These are phyloP conservation scores for Xylariaceae sp. DNA, from an alignment of 2,329 filamentous ascomycete species.

Conservation along the genomic window DNA sequence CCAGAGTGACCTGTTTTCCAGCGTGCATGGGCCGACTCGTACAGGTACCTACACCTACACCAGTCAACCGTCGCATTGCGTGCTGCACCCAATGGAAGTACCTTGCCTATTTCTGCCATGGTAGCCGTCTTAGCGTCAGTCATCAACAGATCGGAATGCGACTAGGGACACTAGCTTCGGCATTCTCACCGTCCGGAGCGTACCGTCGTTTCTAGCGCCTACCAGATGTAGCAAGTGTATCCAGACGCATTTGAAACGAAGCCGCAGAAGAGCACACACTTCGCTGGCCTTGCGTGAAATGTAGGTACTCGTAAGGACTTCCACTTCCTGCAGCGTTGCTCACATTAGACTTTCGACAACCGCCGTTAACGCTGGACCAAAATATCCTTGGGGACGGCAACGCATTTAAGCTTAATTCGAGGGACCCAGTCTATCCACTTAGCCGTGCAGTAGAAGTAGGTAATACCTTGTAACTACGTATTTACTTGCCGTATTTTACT, in stretches of 20 bases:
- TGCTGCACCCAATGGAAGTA: not conserved
- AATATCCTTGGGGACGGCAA: no score
- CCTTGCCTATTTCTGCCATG: not conserved
- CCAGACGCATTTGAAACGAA: not conserved
- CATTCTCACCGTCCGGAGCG: conserved; percentile 4
- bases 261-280: no score
- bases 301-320: no score
- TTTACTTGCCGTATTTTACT: no score
- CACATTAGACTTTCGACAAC: no score
- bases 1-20: not conserved
- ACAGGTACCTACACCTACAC: not conserved
- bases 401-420: no score
- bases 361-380: no score
- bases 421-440: no score
- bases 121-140: conserved; percentile 1
- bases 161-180: conserved; percentile 4
- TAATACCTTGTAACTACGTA: no score
- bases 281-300: no score
- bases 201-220: not conserved
- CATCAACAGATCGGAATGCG: conserved; percentile 1
- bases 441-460: no score
- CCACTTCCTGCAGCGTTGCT: no score
- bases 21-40: not conserved
- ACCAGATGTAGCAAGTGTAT: not conserved
- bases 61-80: not conserved